Percentiles rank a stretch among this genome's conserved stretches.
phyloP scores from a whole-genome alignment of 164 flowering plant genomes.

The Platanus orientalis region DNA sequence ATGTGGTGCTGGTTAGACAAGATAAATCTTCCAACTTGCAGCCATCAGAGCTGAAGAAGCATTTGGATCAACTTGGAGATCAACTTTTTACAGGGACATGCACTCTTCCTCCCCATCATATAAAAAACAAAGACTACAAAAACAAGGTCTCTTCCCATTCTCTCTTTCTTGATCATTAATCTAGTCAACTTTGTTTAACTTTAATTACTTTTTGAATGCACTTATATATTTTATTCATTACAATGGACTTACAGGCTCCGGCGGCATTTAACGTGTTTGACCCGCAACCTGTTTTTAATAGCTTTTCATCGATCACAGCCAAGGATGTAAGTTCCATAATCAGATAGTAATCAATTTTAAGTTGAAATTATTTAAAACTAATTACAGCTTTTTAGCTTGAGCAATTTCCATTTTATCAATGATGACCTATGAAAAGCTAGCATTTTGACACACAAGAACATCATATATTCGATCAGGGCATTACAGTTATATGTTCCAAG shows the following conservation, averaged over 20 bases:
- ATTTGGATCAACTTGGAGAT: conserved; percentile 69
- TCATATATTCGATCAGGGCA: too few relatives aligned
- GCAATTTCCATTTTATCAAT: too few relatives aligned
- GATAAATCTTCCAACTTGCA: conserved; percentile 56
- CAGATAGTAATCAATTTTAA: too few relatives aligned
- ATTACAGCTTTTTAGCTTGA: too few relatives aligned
- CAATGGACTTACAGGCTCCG: conserved; percentile 23
- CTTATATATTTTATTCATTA: not conserved
- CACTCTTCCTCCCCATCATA: too few relatives aligned
- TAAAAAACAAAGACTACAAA: too few relatives aligned
- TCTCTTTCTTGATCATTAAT: too few relatives aligned
- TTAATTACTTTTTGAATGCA: not conserved
- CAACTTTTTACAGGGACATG: conserved; percentile 71
- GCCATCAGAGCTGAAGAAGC: conserved; percentile 56
- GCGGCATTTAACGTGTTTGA: conserved; percentile 65
- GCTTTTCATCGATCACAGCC: conserved; percentile 37
- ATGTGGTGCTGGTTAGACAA: conserved; percentile 62
- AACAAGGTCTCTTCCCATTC: conserved; percentile 38
- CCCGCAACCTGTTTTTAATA: conserved; percentile 27
- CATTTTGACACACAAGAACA: too few relatives aligned
- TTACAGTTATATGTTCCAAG: conserved; percentile 47
- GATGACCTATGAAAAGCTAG: too few relatives aligned
- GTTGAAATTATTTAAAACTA: too few relatives aligned
- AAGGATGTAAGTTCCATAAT: conserved; percentile 65
- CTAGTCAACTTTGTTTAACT: not conserved